These are phyloP conservation scores for Pichia cabralensis DNA, from an alignment of 805 yeast genomes.

Conservation along the genomic window DNA sequence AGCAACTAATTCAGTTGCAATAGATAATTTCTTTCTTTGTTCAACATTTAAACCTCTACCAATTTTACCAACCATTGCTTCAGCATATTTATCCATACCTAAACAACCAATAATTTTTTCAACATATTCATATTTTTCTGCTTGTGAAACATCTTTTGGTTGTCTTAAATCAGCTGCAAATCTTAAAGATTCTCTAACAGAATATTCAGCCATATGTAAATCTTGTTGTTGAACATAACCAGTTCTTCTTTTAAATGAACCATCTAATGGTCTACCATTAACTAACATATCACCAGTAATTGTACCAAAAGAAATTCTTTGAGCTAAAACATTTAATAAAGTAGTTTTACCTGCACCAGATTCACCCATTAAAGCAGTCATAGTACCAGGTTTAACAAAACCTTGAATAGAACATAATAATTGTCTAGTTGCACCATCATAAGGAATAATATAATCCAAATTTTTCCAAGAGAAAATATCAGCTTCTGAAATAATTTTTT, in stretches of 20 bases:
- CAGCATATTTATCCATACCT: slow-evolving; percentile 38
- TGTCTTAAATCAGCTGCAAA: slow-evolving; percentile 42
- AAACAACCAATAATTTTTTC: slow-evolving; percentile 31
- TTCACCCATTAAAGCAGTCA: slow-evolving; percentile 57
- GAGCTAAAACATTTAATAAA: slow-evolving; percentile 41
- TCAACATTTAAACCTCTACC: slow-evolving; percentile 47
- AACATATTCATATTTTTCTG: slow-evolving; percentile 34
- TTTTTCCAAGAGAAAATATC: slow-evolving; percentile 57
- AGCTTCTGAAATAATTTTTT: slow-evolving; percentile 23
- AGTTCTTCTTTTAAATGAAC: slow-evolving; percentile 41
- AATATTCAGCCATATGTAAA: slow-evolving; percentile 37
- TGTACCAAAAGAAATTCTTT: slow-evolving; percentile 41
- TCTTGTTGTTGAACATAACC: slow-evolving; percentile 53
- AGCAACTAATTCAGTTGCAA: slow-evolving; percentile 46
- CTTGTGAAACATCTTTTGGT: slow-evolving; percentile 32
- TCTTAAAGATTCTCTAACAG: slow-evolving; percentile 40
- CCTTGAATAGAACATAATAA: slow-evolving; percentile 37
- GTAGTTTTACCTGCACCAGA: slow-evolving; percentile 62
- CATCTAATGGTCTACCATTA: slow-evolving; percentile 39
- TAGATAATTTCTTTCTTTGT: slow-evolving; percentile 42
- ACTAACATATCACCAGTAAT: slow-evolving; percentile 52
- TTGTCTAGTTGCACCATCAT: slow-evolving; percentile 31
- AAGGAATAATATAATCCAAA: slow-evolving; percentile 47
- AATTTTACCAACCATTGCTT: slow-evolving; percentile 37
- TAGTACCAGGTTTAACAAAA: slow-evolving; percentile 40